Evolutionary conservation across 2,329 filamentous ascomycete species (phyloP).

Genomic region (Celoporthe dispersa): DNA sequence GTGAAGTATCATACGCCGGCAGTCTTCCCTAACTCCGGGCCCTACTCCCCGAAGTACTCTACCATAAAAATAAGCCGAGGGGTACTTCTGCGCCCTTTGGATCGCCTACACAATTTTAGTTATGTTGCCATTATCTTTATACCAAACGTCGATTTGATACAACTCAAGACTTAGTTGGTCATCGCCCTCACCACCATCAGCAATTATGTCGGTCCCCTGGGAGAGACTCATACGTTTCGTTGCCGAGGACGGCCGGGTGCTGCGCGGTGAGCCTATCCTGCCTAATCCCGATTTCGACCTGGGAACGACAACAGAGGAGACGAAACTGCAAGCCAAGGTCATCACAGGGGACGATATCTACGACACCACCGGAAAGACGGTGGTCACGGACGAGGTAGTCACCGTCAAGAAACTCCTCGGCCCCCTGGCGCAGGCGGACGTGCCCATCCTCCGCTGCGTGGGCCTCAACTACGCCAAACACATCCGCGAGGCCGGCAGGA

Average conservation of each 20-base stretch:
- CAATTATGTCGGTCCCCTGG: conserved; percentile 47
- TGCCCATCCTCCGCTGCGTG: conserved; percentile 61
- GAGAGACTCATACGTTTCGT: conserved; percentile 59
- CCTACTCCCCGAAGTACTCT: conserved; percentile 6
- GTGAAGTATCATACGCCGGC: neutral
- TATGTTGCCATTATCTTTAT: neutral
- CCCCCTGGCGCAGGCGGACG: conserved; percentile 53
- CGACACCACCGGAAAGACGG: conserved; percentile 49
- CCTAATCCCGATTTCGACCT: conserved; percentile 51
- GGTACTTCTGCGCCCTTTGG: neutral
- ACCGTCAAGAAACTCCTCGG: conserved; percentile 58
- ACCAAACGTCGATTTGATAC: neutral
- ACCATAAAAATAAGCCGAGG: conserved; percentile 7
- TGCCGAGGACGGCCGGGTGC: conserved; percentile 52
- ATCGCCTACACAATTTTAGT: neutral
- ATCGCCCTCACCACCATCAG: neutral
- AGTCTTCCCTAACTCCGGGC: conserved; percentile 6
- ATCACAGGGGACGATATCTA: conserved; percentile 56
- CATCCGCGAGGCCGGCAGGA: conserved; percentile 56
- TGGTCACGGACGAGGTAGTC: conserved; percentile 57
- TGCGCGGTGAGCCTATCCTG: conserved; percentile 58
- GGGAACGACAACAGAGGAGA: conserved; percentile 50
- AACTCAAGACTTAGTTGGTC: neutral
- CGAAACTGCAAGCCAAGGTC: conserved; percentile 55
- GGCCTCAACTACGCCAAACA: conserved; percentile 65